Evolutionary conservation across 345 rosid species (phyloP).

Genomic region (Turnera subulata): DNA sequence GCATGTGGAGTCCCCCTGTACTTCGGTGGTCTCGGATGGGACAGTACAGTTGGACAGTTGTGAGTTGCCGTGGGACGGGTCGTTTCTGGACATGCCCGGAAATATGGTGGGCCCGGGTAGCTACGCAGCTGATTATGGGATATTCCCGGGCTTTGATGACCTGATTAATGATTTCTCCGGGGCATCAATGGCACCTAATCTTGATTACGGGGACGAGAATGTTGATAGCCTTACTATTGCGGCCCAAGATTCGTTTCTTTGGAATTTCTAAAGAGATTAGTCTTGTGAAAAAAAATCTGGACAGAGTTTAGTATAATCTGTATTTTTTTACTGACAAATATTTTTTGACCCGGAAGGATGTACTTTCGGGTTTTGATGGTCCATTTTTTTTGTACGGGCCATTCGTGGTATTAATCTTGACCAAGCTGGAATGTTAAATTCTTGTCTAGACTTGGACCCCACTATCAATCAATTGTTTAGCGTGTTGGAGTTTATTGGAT

Average conservation of each 20-base stretch:
- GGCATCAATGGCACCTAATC: constrained; percentile 5
- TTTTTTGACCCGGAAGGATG: no score
- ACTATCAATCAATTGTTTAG: no score
- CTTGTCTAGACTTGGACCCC: no score
- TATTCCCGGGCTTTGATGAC: constrained; percentile 50
- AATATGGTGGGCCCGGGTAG: constrained; percentile 24
- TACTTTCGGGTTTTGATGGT: no score
- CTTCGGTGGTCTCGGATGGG: constrained; percentile 21
- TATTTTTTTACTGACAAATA: no score
- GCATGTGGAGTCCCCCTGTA: constrained; percentile 41
- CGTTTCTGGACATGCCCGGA: constrained; percentile 28
- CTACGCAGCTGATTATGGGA: constrained; percentile 40
- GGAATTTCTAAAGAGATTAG: constrained; percentile 42
- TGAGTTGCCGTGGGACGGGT: constrained; percentile 23
- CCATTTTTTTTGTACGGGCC: no score
- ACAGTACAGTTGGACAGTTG: constrained; percentile 28
- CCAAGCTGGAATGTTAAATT: no score
- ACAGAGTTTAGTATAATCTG: no score
- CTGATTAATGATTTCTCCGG: constrained; percentile 34
- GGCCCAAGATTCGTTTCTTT: constrained; percentile 43
- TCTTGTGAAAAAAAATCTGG: no score
- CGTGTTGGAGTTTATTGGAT: no score
- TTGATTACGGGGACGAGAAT: constrained; percentile 35
- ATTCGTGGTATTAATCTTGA: no score
- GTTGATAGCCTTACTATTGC: constrained; percentile 11